A percentile compares a stretch with the other conserved stretches of the same genome.
These are phyloP conservation scores for Aspergillus viridinutans DNA, from an alignment of 2,329 filamentous ascomycete species.

Conservation along the genomic window DNA sequence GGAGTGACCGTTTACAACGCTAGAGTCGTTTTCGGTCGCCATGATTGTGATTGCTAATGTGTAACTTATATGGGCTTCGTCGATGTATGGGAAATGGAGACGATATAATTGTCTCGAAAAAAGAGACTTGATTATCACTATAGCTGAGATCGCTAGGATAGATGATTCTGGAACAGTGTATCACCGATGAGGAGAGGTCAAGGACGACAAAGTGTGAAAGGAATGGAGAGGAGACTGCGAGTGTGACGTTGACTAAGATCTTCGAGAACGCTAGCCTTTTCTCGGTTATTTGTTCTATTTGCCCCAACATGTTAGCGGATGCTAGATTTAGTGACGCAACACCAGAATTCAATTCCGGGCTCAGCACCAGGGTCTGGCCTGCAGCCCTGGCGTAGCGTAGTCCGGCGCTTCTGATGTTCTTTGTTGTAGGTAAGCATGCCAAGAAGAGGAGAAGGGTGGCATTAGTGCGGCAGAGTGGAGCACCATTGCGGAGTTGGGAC, in stretches of 20 bases:
- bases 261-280: conserved; percentile 21
- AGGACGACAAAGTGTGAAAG: conserved; percentile 1
- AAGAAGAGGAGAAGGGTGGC: conserved; percentile 15
- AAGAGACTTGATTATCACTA: conserved; percentile 12
- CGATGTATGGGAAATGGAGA: not conserved
- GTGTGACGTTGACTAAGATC: conserved; percentile 31
- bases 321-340: conserved; percentile 3
- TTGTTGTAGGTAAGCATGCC: conserved; percentile 14
- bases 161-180: conserved; percentile 5
- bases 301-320: conserved; percentile 1
- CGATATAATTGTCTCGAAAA: conserved; percentile 8
- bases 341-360: conserved; percentile 1
- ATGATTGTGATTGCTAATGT: conserved; percentile 14
- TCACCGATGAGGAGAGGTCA: conserved; percentile 13
- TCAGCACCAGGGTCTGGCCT: conserved; percentile 4
- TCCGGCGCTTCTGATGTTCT: not conserved
- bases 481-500: conserved; percentile 15
- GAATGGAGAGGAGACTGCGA: conserved; percentile 27
- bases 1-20: conserved; percentile 5
- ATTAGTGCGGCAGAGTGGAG: conserved; percentile 16
- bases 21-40: conserved; percentile 17
- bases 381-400: not conserved
- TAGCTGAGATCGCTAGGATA: conserved; percentile 3
- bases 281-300: conserved; percentile 7
- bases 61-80: conserved; percentile 2